Evolutionary conservation across 164 flowering plant genomes (phyloP), one percentile per base, ranked within the genome.

Genomic region (Magnolia sinica): DNA sequence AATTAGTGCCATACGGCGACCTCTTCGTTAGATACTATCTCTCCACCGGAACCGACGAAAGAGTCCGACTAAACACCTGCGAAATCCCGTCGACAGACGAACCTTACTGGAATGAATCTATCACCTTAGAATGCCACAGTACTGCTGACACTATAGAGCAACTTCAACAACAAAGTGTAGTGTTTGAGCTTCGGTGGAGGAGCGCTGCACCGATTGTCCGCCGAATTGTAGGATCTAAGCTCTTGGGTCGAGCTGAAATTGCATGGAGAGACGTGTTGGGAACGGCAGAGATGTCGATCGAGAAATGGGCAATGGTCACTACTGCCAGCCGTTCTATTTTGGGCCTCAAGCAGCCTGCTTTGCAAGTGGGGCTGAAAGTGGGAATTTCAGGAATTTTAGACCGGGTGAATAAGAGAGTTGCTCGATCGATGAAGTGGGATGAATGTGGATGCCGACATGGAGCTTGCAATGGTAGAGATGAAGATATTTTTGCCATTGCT

Each of bases 101-200:
- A 22, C 73, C 79, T 8, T 74, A 51, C 59, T 87, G 93, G 93
- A 75, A 87, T 45, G 86, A 91, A n/a, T 73, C 76, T 9, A 80
- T 89, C 74, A 86, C 88, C 0, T 77, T 92, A 76, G 87, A 89
- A 68, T 91, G 95, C 50, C 68, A 37, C 0, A 89, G 90, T 37
- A 52, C 65, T 29, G 64, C 81, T 24, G 84, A 89, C 7, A 76
- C 88, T 73, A 77, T 83, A 20, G 68, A 76, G 2, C 61, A 52
- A 51, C 86, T 90, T 10, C 83, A 68, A 79, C 79, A 85, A 73
- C 85, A 87, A 70, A 85, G 24, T 27, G 79, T 90, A 0, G 84
- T 85, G 19, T 87, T 92, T 71, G 95, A 91, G 88, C 89, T 92
- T 24, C 79, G 95, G 37, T 78, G 81, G 82, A 86, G 90, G 76